Evolutionary conservation across 768 basidiomycete species (phyloP).

Genomic region (Tulasnella sp.): DNA sequence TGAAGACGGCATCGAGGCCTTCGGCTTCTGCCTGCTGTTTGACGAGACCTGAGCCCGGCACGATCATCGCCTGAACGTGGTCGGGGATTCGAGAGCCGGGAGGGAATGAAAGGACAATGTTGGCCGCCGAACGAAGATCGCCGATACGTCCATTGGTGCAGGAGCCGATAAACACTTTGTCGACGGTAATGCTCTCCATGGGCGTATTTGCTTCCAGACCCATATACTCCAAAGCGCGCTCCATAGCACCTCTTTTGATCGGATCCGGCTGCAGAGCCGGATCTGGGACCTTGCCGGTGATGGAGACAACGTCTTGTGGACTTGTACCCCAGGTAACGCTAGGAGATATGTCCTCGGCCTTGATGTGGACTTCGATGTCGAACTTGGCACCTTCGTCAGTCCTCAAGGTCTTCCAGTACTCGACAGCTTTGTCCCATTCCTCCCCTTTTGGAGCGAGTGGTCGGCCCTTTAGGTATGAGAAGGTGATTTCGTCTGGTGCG

Average conservation of each 20-base stretch:
- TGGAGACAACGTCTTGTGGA: slow-evolving; percentile 84
- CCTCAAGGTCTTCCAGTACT: slow-evolving; percentile 82
- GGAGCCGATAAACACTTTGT: slow-evolving; percentile 93
- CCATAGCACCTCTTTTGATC: slow-evolving; percentile 66
- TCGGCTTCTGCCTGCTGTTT: slow-evolving; percentile 91
- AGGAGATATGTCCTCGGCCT: slow-evolving; percentile 83
- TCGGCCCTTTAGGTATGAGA: slow-evolving; percentile 77
- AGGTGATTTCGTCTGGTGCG: slow-evolving; percentile 86
- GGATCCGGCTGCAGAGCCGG: slow-evolving; percentile 68
- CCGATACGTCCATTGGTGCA: slow-evolving; percentile 96
- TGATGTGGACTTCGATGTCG: slow-evolving; percentile 78
- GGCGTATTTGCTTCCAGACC: slow-evolving; percentile 75
- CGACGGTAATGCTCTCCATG: slow-evolving; percentile 77
- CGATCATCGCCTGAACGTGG: slow-evolving; percentile 83
- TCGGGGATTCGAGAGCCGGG: slow-evolving; percentile 76
- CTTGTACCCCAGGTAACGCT: slow-evolving; percentile 94
- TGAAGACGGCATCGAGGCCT: slow-evolving; percentile 83
- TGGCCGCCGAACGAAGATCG: slow-evolving; percentile 85
- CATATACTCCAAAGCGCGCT: slow-evolving; percentile 84
- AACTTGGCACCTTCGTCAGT: slow-evolving; percentile 83
- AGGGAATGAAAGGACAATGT: slow-evolving; percentile 68
- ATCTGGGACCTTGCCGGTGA: slow-evolving; percentile 79
- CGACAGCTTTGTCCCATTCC: slow-evolving; percentile 80
- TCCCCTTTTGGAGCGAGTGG: slow-evolving; percentile 81
- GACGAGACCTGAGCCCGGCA: slow-evolving; percentile 88